Conservation (phyloP, 1,284 basidiomycete genomes). For the Mycena citricolor region DNA sequence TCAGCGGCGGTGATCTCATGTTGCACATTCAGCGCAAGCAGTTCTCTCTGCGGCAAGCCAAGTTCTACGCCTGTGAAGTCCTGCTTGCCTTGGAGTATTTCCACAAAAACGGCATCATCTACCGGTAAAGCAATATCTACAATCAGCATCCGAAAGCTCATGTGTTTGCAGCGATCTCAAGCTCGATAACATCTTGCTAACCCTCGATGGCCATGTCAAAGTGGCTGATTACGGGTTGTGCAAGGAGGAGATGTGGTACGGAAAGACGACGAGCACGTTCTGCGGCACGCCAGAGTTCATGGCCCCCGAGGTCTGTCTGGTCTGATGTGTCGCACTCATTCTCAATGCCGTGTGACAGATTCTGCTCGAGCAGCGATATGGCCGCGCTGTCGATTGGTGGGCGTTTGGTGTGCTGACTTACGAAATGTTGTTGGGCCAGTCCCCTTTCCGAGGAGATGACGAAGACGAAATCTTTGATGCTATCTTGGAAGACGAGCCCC, state of each 20-base stretch:
- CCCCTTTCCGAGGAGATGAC: slow-evolving; percentile 98
- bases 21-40: slow-evolving; percentile 93
- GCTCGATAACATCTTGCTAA: slow-evolving; percentile 97
- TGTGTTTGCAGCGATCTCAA: slow-evolving; percentile 80
- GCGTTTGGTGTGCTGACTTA: slow-evolving; percentile 98
- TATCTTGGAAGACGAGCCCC: slow-evolving; percentile 95
- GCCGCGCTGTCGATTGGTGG: slow-evolving; percentile 99
- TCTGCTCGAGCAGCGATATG: slow-evolving; percentile 96
- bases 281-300: slow-evolving; percentile 99
- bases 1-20: slow-evolving; percentile 94
- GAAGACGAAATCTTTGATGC: slow-evolving; percentile 99
- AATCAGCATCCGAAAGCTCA: slow-evolving; percentile 2
- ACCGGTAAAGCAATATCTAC: too few species aligned
- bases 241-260: slow-evolving; percentile 99
- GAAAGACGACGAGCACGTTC: slow-evolving; percentile 97
- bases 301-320: slow-evolving; percentile 85
- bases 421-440: slow-evolving; percentile 98
- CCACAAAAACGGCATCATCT: slow-evolving; percentile 97
- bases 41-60: slow-evolving; percentile 94
- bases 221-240: slow-evolving; percentile 99
- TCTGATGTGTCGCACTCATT: slow-evolving; percentile 3
- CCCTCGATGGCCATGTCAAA: slow-evolving; percentile 97
- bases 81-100: slow-evolving; percentile 97
- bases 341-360: slow-evolving; percentile 57
- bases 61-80: slow-evolving; percentile 99